phyloP scores from a whole-genome alignment of 164 flowering plant genomes.

The Liriodendron chinense region DNA sequence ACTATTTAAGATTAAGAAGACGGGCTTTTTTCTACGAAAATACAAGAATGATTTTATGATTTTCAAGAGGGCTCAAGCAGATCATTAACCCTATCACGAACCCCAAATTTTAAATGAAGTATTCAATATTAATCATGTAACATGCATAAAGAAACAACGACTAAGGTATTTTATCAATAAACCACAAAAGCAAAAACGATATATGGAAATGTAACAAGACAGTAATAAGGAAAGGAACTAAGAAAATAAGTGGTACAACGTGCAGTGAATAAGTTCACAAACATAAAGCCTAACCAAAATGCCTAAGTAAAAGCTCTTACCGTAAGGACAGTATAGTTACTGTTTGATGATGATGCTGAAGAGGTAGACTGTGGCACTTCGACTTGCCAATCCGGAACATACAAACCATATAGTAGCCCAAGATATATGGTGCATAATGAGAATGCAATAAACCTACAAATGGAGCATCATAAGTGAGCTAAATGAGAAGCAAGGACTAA shows the following conservation, averaged over 20 bases:
- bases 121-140: neutral
- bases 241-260: neutral
- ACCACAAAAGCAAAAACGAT: neutral
- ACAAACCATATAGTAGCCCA: conserved; percentile 48
- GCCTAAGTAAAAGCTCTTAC: conserved; percentile 25
- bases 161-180: neutral
- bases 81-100: neutral
- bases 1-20: neutral
- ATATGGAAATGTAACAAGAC: neutral
- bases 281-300: neutral
- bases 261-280: conserved; percentile 1
- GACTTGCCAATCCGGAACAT: conserved; percentile 76
- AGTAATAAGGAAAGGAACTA: no score
- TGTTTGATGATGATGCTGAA: conserved; percentile 19
- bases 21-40: neutral
- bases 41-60: neutral
- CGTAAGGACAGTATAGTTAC: conserved; percentile 23
- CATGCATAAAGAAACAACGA: neutral
- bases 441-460: conserved; percentile 44
- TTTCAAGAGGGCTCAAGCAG: neutral
- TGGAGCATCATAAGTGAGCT: conserved; percentile 3
- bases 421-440: conserved; percentile 36
- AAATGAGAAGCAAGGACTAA: neutral
- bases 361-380: conserved; percentile 26
- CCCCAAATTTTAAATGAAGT: neutral